Base-by-base conservation (phyloP, 352 stramenopile species). In the Phytophthora tentaculata region DNA sequence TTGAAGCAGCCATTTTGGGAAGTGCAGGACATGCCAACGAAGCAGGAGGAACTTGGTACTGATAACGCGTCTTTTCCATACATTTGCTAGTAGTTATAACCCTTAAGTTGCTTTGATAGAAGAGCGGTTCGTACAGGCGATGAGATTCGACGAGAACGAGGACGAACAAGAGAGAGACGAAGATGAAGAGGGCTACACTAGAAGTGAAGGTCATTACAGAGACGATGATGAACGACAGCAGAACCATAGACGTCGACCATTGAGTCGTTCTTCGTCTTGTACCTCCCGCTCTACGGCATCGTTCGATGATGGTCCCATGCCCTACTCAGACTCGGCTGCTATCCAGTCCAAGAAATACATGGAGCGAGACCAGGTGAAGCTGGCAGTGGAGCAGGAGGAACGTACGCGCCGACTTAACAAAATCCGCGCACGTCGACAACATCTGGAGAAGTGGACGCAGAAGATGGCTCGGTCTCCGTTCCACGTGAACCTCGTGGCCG, bases 401-500 rank as follows among this genome's bases (percentile, higher is more conserved):
- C 83, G 82, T 2, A 47, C 76, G 2, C 77, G 77, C 28, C 73
- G 83, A 12, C 65, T 94, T 26, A 74, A 88, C 23, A 90, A 90
- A 68, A 82, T 89, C 55, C 80, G 79, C 17, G 75, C 79, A 12
- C 79, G 86, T 5, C 80, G 79, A 14, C 75, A 83, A 49, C 79
- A 92, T 19, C 72, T 94, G 52, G 73, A 90, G 28, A 88, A 91
- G 44, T 98, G 93, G 93, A 83, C 95, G 63, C 76, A 88, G n/a
- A 97, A 97, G 76, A 96, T 90, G 0, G 64, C 90, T n/a, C 84
- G 89, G 35, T 97, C 86, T 17, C 94, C 95, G 3, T 98, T 98
- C 56, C 83, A 95, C 17, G 91, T 98, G 9, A 96, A 98, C 64
- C 74, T 98, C 26, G 86, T 98, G 10, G 95, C 95, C n/a, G 94